Evolutionary conservation across 2,329 filamentous ascomycete species (phyloP).

Genomic region (Aspergillus sergii): DNA sequence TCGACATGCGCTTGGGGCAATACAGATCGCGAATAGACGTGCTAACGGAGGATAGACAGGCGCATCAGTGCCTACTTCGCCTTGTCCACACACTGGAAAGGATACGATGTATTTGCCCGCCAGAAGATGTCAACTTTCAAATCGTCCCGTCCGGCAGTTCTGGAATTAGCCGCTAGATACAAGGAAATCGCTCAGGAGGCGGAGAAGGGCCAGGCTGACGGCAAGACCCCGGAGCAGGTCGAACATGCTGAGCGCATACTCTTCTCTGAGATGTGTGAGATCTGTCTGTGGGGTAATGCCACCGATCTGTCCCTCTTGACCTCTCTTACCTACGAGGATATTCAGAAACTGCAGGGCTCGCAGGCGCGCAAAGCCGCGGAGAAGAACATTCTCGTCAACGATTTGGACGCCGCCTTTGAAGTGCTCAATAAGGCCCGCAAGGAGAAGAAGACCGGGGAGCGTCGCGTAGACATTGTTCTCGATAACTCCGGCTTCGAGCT

Average conservation of each 20-base stretch:
- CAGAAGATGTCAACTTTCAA: conserved; percentile 93
- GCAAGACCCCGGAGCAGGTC: conserved; percentile 48
- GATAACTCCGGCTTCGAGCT: conserved; percentile 98
- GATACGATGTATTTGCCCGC: conserved; percentile 83
- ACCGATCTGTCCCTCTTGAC: conserved; percentile 92
- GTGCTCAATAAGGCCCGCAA: conserved; percentile 67
- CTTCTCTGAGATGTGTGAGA: conserved; percentile 92
- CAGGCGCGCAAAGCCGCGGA: conserved; percentile 83
- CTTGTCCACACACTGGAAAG: conserved; percentile 79
- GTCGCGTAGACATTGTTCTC: conserved; percentile 88
- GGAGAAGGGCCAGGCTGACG: conserved; percentile 48
- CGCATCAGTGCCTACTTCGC: conserved; percentile 80
- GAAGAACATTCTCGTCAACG: conserved; percentile 89
- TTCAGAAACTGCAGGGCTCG: conserved; percentile 92
- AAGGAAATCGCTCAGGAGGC: conserved; percentile 71
- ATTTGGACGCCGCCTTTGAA: conserved; percentile 73
- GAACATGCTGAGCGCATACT: conserved; percentile 73
- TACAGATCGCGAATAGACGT: not conserved
- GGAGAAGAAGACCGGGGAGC: conserved; percentile 63
- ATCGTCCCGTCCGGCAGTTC: conserved; percentile 81
- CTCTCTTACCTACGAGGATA: conserved; percentile 88
- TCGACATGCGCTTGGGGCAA: not conserved
- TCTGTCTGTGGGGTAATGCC: conserved; percentile 96
- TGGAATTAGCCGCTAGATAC: conserved; percentile 81
- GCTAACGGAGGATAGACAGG: conserved; percentile 51